Evolutionary conservation across 305 asterid genomes (phyloP), one percentile per base, ranked within the genome.

Genomic region (Nicotiana rustica): DNA sequence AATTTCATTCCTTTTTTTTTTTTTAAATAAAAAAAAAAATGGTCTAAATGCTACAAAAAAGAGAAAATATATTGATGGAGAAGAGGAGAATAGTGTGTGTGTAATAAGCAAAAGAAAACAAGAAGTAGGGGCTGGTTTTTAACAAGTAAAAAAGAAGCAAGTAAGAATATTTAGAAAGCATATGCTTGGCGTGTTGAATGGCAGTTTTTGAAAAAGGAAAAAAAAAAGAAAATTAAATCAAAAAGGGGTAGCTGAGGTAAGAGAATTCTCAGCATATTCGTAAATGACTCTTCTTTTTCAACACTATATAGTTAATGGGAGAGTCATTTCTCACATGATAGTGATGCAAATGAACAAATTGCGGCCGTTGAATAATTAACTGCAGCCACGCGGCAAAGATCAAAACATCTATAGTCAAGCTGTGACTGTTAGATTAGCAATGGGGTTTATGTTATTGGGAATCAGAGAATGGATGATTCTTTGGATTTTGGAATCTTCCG

Each of bases 171-270:
- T 80, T 92, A 52, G 88, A 85, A 87, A 87, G 99, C 90, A 96
- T 96, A 96, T 93, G 94, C 98, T 91, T 89, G 90, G 92, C 89
- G 91, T 92, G 92, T 90, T 91, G 91, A 91, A 84, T 87, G 89
- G 83, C 91, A 60, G 85, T 86, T 85, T 76, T 15, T 41, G 49
- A 41, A 41, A 41, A 41, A 7, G 10, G 7, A 38, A 38, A 38
- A 41, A 4, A 0, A 49, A 49, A 52, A 49, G 6, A 49, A 29
- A 79, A 71, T 83, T 83, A 86, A 73, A 83, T 81, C 1, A 77
- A 31, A 67, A 67, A 83, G 60, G 83, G 85, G 83, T 78, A 49
- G 66, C 86, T 88, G 77, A 85, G 82, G 89, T 57, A 59, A 82
- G 33, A 70, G 84, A 91, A 86, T 92, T 85, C 95, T 78, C 80